Conservation (phyloP, 2,329 filamentous ascomycete genomes). For the Sporothrix curviconia region DNA sequence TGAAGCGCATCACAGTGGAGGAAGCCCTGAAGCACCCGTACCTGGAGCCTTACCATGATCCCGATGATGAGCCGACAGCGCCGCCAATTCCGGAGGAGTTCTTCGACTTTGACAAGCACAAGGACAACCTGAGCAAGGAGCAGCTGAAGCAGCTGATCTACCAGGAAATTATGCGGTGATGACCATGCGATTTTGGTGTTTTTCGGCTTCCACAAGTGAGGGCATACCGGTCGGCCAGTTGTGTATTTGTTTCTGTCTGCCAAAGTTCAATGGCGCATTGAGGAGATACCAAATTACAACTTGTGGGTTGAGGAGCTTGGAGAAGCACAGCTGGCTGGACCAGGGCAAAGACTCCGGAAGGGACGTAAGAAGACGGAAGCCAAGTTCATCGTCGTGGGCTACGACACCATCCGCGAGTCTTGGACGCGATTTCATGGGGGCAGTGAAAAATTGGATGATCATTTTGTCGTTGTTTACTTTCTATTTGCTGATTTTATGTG, state of each 20-base stretch:
- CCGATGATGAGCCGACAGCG: conserved; percentile 94
- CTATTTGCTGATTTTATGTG: not conserved
- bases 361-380: not conserved
- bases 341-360: not conserved
- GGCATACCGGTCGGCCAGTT: not conserved
- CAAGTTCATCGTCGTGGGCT: not conserved
- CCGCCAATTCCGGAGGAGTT: conserved; percentile 97
- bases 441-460: not conserved
- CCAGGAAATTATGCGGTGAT: conserved; percentile 78
- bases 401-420: too few relatives aligned
- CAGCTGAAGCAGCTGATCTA: conserved; percentile 96
- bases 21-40: conserved; percentile 97
- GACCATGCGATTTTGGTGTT: too few relatives aligned
- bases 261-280: not conserved
- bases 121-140: conserved; percentile 97
- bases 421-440: not conserved
- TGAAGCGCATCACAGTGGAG: conserved; percentile 97
- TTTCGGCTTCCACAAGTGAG: not conserved
- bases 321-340: conserved; percentile 12
- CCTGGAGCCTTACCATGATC: conserved; percentile 96
- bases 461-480: not conserved
- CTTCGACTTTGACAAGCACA: conserved; percentile 99
- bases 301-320: not conserved
- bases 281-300: not conserved
- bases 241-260: not conserved